Evolutionary conservation across 2,329 filamentous ascomycete species (phyloP).

Genomic region (Penicillium sp.): DNA sequence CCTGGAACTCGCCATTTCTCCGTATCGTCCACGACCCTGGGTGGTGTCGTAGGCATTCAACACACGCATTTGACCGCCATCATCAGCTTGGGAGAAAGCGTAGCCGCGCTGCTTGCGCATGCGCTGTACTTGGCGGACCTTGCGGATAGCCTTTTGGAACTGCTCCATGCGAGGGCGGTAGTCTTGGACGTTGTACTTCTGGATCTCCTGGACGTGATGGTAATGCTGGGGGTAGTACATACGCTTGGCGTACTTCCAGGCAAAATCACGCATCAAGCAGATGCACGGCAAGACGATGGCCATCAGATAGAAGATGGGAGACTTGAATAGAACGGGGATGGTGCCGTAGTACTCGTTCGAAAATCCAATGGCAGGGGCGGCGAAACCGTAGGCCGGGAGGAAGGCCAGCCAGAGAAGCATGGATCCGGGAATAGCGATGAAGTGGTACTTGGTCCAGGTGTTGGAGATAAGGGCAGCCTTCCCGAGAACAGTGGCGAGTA

Average conservation of each 20-base stretch:
- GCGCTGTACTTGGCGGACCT: conserved; percentile 95
- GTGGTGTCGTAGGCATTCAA: conserved; percentile 98
- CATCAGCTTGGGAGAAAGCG: conserved; percentile 96
- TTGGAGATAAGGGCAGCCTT: conserved; percentile 95
- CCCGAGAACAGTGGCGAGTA: conserved; percentile 88
- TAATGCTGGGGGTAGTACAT: conserved; percentile 97
- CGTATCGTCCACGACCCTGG: conserved; percentile 83
- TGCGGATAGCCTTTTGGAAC: conserved; percentile 98
- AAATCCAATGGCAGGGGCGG: conserved; percentile 79
- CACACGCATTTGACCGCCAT: conserved; percentile 84
- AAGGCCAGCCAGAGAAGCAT: conserved; percentile 91
- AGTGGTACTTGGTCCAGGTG: conserved; percentile 98
- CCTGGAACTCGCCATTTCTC: conserved; percentile 80
- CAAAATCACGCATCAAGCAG: conserved; percentile 84
- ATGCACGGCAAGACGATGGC: conserved; percentile 75
- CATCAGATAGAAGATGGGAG: conserved; percentile 89
- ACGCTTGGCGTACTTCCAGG: conserved; percentile 95
- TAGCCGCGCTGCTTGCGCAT: conserved; percentile 99
- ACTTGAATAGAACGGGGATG: conserved; percentile 76
- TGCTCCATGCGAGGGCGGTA: conserved; percentile 99
- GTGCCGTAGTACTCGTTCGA: conserved; percentile 84
- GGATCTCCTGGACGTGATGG: conserved; percentile 98
- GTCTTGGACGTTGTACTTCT: conserved; percentile 99
- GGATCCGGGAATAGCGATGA: conserved; percentile 91
- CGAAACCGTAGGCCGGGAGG: conserved; percentile 80